Evolutionary conservation across 75 land plant species (phyloP), one percentile per base, ranked within the genome.

Genomic region (Pseudotsuga menziesii): DNA sequence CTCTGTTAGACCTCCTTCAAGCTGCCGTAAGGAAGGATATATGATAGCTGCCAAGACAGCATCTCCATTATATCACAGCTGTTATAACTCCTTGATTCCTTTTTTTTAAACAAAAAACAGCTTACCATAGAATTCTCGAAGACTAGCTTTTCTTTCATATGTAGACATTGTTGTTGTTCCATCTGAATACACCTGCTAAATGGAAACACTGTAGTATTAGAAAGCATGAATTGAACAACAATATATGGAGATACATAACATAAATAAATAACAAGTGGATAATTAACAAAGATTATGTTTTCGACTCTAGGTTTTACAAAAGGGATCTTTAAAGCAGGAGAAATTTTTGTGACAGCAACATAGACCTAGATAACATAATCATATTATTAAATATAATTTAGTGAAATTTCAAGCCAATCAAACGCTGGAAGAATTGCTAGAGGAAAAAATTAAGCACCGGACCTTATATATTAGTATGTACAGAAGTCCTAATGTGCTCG

Each of bases 121-220:
- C 82, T 58, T 70, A 87, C 99, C 91, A 86, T 97, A 97, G 78
- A 97, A 97, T 78, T 97, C 99, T 56, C 80, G 82, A 36, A 95
- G 85, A 78, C 90, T 88, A 6, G 99, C 96, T 84, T 87, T 91
- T 78, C 95, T 88, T 76, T 95, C 98, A 67, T 88, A 80, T 9
- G 94, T 84, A 19, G 88, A 87, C 84, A 88, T 84, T 35, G 89
- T 72, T 23, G 91, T 87, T 23, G 87, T 83, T 56, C 96, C 99
- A 85, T 97, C 96, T 76, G 81, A 84, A 76, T 85, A 88, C 11
- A 91, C 96, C 96, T 95, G 72, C 72, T 41, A 41, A 69, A 69
- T 9, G 48, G 39, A 36, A 69, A 69, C 3, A 39, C 35, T 11
- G 19, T 17, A 8, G 41, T 19, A 20, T 69, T 20, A 77, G 57